Percentiles rank a stretch among this genome's conserved stretches.
Conservation (phyloP, 208 protist genomes). For the Wallacemonas sp. region DNA sequence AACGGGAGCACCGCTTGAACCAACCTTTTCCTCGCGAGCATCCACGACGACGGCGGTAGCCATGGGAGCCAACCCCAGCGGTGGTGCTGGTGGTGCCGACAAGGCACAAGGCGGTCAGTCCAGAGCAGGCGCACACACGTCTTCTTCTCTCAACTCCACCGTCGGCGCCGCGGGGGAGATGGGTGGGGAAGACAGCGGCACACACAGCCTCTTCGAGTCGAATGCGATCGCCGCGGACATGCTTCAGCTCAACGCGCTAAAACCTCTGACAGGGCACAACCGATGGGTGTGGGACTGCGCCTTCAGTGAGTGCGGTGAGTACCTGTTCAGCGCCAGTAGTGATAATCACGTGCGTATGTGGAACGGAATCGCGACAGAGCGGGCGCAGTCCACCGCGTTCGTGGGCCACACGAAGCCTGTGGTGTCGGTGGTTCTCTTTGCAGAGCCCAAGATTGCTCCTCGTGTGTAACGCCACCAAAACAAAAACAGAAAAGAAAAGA, state of each 20-base stretch:
- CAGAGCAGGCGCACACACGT: background rate
- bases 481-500: slow-evolving; percentile 16
- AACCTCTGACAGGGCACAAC: slow-evolving; percentile 66
- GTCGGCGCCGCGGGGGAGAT: background rate
- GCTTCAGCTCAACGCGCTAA: slow-evolving; percentile 51
- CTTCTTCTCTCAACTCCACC: background rate
- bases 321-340: slow-evolving; percentile 81
- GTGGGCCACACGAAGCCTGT: slow-evolving; percentile 85
- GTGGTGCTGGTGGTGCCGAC: too few species aligned
- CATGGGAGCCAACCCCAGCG: too few species aligned
- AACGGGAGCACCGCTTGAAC: too few species aligned
- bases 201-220: slow-evolving; percentile 1
- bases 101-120: too few species aligned
- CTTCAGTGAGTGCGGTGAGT: slow-evolving; percentile 73
- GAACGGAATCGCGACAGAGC: slow-evolving; percentile 54
- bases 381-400: slow-evolving; percentile 63
- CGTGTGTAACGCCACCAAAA: background rate
- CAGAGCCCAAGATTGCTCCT: background rate
- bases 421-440: slow-evolving; percentile 30
- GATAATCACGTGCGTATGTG: slow-evolving; percentile 80
- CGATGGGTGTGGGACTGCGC: slow-evolving; percentile 89
- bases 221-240: background rate
- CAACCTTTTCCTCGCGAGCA: too few species aligned
- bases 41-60: too few species aligned
- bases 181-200: background rate